Base-by-base conservation (phyloP, 1,139 yeast genomes). In the Lodderomyces elongisporus region DNA sequence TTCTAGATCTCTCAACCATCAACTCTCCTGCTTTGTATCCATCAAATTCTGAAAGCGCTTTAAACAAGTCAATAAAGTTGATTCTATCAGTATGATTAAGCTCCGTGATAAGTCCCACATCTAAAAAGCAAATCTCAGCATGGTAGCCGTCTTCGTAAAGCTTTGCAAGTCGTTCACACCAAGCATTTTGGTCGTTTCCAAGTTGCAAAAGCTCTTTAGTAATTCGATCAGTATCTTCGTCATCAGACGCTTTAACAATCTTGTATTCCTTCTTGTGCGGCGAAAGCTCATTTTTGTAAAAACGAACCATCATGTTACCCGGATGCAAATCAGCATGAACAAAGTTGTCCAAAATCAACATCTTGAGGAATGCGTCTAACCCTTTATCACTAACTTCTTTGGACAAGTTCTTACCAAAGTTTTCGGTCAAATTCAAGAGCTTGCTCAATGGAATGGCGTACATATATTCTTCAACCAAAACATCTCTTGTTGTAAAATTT, bases 281-380 rank as follows among this genome's bases (percentile, higher is more conserved):
- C 42, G 57, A 68, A 36, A 60, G 43, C 42, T 66, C 72, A 43
- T 68, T 70, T 39, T 76, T 76, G 48, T 81, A 74, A 46, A 89
- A 81, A 34, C 91, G 63, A 4, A 91, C 76, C 69, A 89, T 77
- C 54, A 91, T 85, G 56, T 91, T 91, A 2, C 99, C 99, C 0
- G 98, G 96, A 49, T 91, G 98, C 40, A 91, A 66, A 58, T 91
- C 98, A 0, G 97, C 93, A 56, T 91, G 98, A 28, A 89, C 87
- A 54, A 91, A 91, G 54, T 91, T 88, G 58, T 91, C 95, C 36
- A 89, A 62, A 39, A 91, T 79, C 42, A 91, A 68, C 99, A 93
- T 91, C 49, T 88, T 84, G 45, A 91, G 64, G 48, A 91, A 91
- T 5, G 96, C 84, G 54, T 91, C 95, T 22, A 91, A 74, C 3